Evolutionary conservation across 768 basidiomycete genomes (phyloP).

Genomic region (Pleurotus sapidus): DNA sequence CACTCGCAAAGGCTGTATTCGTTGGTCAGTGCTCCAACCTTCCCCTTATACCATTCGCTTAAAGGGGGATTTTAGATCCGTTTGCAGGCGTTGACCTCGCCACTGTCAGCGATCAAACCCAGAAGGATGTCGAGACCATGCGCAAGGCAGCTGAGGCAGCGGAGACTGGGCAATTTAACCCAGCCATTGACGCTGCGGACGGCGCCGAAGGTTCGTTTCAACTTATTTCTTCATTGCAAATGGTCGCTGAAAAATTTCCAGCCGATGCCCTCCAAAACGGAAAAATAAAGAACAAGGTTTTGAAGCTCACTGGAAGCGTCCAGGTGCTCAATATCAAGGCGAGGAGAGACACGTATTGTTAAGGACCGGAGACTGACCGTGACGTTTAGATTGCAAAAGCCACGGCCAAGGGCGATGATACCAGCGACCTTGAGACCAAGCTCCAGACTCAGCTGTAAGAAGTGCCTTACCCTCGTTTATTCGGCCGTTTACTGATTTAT

Average conservation of each 20-base stretch:
- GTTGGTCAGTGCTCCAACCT: constrained; percentile 17
- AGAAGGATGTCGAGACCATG: constrained; percentile 23
- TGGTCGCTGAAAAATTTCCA: not conserved
- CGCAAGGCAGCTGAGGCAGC: constrained; percentile 34
- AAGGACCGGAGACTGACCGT: not conserved
- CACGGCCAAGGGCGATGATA: constrained; percentile 26
- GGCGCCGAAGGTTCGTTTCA: constrained; percentile 19
- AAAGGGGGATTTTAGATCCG: constrained; percentile 15
- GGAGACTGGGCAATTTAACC: constrained; percentile 34
- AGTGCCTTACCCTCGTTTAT: not conserved
- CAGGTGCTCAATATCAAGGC: constrained; percentile 33
- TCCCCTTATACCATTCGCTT: not conserved
- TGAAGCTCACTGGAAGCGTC: constrained; percentile 36
- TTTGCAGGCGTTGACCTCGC: constrained; percentile 30
- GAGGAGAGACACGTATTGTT: not conserved
- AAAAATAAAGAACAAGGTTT: constrained; percentile 44
- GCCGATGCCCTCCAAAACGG: constrained; percentile 32
- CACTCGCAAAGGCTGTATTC: constrained; percentile 35
- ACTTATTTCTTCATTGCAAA: not conserved
- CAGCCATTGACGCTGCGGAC: constrained; percentile 29
- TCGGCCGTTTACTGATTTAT: not conserved
- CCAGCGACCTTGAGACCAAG: constrained; percentile 21
- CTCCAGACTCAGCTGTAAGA: constrained; percentile 25
- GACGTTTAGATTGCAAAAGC: constrained; percentile 28
- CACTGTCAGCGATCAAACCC: constrained; percentile 23